Percentiles rank a stretch among this genome's conserved stretches.
Conservation (phyloP, 805 yeast species). For the Pichia gijzeniarum region DNA sequence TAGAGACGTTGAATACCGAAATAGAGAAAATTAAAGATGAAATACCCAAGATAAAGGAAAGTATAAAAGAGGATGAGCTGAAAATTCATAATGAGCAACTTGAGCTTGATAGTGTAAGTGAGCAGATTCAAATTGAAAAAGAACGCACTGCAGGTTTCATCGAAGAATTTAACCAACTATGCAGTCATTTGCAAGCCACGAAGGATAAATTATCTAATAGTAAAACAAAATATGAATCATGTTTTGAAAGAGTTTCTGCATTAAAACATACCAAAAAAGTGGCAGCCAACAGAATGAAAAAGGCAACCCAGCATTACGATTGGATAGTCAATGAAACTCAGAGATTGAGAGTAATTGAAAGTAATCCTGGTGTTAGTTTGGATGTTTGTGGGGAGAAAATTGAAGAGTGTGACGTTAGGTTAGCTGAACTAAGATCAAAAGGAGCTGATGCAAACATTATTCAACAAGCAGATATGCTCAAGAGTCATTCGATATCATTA, state of each 20-base stretch:
- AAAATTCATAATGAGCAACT: conserved; percentile 27
- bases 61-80: conserved; percentile 19
- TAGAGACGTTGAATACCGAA: conserved; percentile 38
- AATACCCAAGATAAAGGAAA: conserved; percentile 32
- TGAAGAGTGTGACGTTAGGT: conserved; percentile 48
- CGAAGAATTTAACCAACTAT: conserved; percentile 67
- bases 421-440: conserved; percentile 66
- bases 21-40: conserved; percentile 31
- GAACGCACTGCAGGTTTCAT: conserved; percentile 59
- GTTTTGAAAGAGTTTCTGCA: conserved; percentile 27
- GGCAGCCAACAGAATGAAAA: conserved; percentile 13
- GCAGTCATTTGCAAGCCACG: conserved; percentile 35
- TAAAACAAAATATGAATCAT: conserved; percentile 31
- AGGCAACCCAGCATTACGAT: conserved; percentile 45
- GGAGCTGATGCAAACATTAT: conserved; percentile 75
- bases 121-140: conserved; percentile 47
- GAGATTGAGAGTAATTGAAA: conserved; percentile 49
- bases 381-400: conserved; percentile 56
- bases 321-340: conserved; percentile 70
- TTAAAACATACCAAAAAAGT: conserved; percentile 27
- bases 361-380: conserved; percentile 57
- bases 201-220: conserved; percentile 50
- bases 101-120: conserved; percentile 25
- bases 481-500: conserved; percentile 74
- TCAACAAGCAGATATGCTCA: conserved; percentile 88